Conservation (phyloP, 495 filamentous ascomycete species). For the Talaromyces thailandensis region DNA sequence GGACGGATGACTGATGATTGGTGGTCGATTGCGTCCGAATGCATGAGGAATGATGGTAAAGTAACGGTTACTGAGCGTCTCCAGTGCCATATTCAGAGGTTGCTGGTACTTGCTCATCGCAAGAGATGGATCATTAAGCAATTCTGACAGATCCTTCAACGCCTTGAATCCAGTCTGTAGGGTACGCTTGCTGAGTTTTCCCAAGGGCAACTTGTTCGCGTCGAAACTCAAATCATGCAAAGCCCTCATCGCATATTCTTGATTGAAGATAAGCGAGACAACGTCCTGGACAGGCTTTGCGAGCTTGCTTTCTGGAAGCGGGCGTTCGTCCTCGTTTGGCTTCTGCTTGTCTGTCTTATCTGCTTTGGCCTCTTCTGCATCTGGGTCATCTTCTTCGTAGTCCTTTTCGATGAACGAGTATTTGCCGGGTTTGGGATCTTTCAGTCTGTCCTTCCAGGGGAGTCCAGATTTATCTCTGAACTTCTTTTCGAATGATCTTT, state of each 20-base stretch:
- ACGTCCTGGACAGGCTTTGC: conserved; percentile 50
- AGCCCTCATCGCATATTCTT: conserved; percentile 51
- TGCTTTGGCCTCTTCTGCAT: conserved; percentile 33
- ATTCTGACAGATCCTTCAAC: conserved; percentile 62
- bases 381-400: conserved; percentile 57
- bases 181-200: conserved; percentile 71
- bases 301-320: conserved; percentile 43
- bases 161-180: conserved; percentile 61
- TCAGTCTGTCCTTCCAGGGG: conserved; percentile 52
- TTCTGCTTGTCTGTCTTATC: conserved; percentile 13
- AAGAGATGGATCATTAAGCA: conserved; percentile 43
- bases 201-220: conserved; percentile 66
- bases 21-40: conserved; percentile 66
- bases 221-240: conserved; percentile 70
- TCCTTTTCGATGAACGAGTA: conserved; percentile 69
- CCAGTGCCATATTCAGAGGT: conserved; percentile 30
- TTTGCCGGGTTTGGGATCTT: conserved; percentile 51
- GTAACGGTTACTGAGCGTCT: conserved; percentile 61
- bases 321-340: conserved; percentile 15
- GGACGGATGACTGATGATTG: conserved; percentile 43
- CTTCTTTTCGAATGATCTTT: conserved; percentile 53
- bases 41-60: conserved; percentile 76
- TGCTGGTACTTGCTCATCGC: conserved; percentile 37
- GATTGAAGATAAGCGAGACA: conserved; percentile 78
- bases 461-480: conserved; percentile 74